Conservation (phyloP, 208 protist genomes). For the Crithidia brevicula region DNA sequence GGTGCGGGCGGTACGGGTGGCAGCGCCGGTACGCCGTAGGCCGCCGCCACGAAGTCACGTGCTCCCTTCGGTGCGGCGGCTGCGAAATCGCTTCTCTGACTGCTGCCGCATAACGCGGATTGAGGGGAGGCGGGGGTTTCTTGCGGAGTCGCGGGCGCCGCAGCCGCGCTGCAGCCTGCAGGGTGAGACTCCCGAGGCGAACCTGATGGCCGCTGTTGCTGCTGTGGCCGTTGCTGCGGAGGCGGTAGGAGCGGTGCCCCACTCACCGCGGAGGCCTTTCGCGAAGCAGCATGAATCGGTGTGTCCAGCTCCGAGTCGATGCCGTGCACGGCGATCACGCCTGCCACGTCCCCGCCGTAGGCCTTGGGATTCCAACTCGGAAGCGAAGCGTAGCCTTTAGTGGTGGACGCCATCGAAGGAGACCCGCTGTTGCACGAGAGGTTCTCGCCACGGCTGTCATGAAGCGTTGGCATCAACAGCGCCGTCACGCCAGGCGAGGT, state of each 20-base stretch:
- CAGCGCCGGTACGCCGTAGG: too few species aligned
- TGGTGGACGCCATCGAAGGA: not conserved
- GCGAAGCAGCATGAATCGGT: not conserved
- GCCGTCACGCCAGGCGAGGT: not conserved
- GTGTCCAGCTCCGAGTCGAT: slow-evolving; percentile 19
- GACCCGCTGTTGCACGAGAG: not conserved
- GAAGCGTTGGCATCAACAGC: slow-evolving; percentile 10
- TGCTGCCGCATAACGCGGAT: slow-evolving; percentile 3
- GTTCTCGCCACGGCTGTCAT: not conserved
- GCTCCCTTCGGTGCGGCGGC: not conserved
- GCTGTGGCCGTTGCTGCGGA: not conserved
- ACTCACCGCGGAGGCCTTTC: not conserved
- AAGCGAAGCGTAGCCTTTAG: slow-evolving; percentile 17
- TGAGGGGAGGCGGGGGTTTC: not conserved
- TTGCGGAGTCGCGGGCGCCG: not conserved
- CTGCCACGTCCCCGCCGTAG: slow-evolving; percentile 26
- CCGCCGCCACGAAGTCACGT: slow-evolving; percentile 1
- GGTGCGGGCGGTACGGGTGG: not conserved
- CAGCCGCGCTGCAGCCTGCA: too few species aligned
- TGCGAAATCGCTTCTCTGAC: not conserved
- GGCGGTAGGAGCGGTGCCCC: too few species aligned
- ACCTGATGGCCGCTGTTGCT: not conserved
- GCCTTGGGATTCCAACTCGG: slow-evolving; percentile 36
- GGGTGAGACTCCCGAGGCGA: too few species aligned
- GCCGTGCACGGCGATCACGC: slow-evolving; percentile 27